These are phyloP conservation scores for Huntiella moniliformis DNA, from an alignment of 2,329 filamentous ascomycete species.

Conservation along the genomic window DNA sequence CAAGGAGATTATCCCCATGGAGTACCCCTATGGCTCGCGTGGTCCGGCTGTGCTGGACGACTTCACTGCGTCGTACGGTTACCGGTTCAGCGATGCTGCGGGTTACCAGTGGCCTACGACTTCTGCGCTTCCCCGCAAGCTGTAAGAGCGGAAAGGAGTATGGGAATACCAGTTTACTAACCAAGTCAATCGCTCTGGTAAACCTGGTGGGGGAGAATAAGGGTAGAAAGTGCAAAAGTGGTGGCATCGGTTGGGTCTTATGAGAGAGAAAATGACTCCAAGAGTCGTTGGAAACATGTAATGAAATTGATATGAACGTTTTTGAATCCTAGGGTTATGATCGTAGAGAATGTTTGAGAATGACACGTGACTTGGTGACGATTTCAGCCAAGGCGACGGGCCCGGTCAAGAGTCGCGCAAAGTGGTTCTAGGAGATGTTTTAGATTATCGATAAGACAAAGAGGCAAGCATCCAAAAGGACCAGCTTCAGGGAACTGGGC, in stretches of 20 bases:
- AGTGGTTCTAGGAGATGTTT: too few species aligned
- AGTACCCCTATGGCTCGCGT: conserved; percentile 96
- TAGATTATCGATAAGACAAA: too few species aligned
- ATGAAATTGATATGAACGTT: too few species aligned
- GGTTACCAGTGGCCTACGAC: conserved; percentile 90
- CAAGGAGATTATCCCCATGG: conserved; percentile 98
- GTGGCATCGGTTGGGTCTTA: conserved; percentile 1
- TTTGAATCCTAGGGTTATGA: too few species aligned
- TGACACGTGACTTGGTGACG: too few species aligned
- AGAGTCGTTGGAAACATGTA: neutral
- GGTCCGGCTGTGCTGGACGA: conserved; percentile 92
- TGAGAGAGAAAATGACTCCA: neutral
- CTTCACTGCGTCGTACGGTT: conserved; percentile 94
- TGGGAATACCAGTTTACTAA: conserved; percentile 16
- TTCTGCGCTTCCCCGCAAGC: conserved; percentile 46
- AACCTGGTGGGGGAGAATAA: conserved; percentile 2
- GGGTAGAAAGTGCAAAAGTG: neutral
- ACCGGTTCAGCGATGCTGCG: conserved; percentile 94
- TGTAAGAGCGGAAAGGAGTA: conserved; percentile 32
- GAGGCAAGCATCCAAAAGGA: too few species aligned
- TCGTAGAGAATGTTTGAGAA: too few species aligned
- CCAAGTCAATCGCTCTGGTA: conserved; percentile 12
- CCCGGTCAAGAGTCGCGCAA: too few species aligned
- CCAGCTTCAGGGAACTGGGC: too few species aligned
- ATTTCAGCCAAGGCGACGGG: too few species aligned